Evolutionary conservation across 2,329 filamentous ascomycete species (phyloP).

Genomic region (Ophiocordyceps camponoti-floridani): DNA sequence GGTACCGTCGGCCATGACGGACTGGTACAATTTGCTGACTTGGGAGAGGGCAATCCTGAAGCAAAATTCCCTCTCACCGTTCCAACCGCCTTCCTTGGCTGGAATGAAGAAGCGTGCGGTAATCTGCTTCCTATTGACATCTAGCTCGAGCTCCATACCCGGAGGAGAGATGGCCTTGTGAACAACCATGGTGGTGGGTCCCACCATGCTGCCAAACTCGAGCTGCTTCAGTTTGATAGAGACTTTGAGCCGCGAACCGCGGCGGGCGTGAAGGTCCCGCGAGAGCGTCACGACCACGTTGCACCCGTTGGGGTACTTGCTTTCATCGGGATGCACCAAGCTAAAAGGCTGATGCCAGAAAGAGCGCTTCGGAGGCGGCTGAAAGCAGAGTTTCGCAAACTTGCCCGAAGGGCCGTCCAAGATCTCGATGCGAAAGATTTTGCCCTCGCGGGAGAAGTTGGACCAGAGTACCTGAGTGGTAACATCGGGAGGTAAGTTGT

Average conservation of each 20-base stretch:
- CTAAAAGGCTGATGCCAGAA: conserved; percentile 29
- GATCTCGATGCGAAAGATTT: conserved; percentile 38
- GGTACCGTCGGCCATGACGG: conserved; percentile 6
- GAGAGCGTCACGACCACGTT: conserved; percentile 2
- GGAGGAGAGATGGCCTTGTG: conserved; percentile 23
- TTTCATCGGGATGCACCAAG: conserved; percentile 8
- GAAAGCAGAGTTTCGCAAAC: conserved; percentile 35
- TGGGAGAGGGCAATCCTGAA: conserved; percentile 25
- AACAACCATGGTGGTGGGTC: conserved; percentile 36
- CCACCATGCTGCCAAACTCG: conserved; percentile 43
- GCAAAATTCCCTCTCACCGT: conserved; percentile 16
- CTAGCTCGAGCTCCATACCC: conserved; percentile 10
- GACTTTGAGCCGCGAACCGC: background rate
- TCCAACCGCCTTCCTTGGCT: conserved; percentile 3
- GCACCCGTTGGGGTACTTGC: conserved; percentile 6
- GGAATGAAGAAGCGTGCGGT: conserved; percentile 13
- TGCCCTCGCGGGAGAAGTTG: conserved; percentile 32
- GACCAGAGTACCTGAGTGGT: conserved; percentile 28
- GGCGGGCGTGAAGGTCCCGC: background rate
- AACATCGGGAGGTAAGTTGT: conserved; percentile 15
- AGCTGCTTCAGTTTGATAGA: conserved; percentile 17
- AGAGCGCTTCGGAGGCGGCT: conserved; percentile 29
- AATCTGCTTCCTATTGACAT: conserved; percentile 12
- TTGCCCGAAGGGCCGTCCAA: conserved; percentile 21
- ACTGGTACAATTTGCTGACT: conserved; percentile 23